Base-by-base conservation (phyloP, 768 basidiomycete species). In the Boletellus emodensis region DNA sequence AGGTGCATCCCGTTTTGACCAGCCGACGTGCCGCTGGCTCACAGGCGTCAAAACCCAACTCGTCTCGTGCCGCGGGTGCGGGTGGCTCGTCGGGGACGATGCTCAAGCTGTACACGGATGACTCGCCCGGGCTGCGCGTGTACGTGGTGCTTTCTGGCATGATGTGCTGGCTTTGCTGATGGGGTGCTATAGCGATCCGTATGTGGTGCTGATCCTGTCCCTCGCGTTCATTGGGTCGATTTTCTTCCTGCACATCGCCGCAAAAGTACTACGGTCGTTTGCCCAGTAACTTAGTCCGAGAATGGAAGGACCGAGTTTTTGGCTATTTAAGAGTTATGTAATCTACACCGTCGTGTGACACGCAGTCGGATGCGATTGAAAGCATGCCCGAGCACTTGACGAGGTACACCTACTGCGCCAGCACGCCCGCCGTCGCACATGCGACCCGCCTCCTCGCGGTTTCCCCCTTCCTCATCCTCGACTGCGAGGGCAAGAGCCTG, bases 21-120 rank as follows among this genome's bases (percentile, higher is more conserved):
- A 92, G 90, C 60, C 84, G 90, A 69, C 79, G 90, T 59, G 88
- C 90, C 57, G 78, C 80, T 53, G 81, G 78, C 38, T 63, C 74
- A 44, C 84, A 85, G 56, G 84, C 70, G 6, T 64, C 85, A 42
- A 83, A 79, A 68, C 92, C 94, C 22, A 94, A 93, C 66, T 94
- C 92, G 1, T 69, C 85, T 28, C 86, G 94, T 51, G 85, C 93
- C 36, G 93, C 94, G 24, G 94, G 95, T 37, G 93, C 93, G 51
- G 96, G 96, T 47, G 96, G 96, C 48, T 94, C 90, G 34, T 91
- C 87, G 51, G 95, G 92, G 75, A 99, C 96, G 50, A 98, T 99
- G 96, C 82, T 99, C 64, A 93, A 91, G 74, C 79, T 99, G 4
- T 98, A 98, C 82, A 98, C 96, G 35, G 95, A 97, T 67, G 96